Evolutionary conservation across 805 yeast genomes (phyloP).

Genomic region (Kluyveromyces siamensis): DNA sequence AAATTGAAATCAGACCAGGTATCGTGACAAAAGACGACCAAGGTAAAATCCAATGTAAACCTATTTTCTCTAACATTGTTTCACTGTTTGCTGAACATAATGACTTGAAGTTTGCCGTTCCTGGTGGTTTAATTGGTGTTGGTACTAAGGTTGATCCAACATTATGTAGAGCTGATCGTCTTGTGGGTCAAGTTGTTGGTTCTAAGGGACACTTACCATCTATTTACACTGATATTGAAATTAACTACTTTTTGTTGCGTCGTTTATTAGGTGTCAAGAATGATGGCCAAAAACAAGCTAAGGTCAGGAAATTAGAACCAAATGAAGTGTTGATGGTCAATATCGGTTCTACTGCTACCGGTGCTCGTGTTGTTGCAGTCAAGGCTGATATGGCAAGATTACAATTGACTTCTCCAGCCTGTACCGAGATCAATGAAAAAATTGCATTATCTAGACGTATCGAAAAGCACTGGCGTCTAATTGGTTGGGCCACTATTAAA

Average conservation of each 20-base stretch:
- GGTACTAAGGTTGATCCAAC: constrained; percentile 99
- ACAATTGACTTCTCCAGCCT: constrained; percentile 93
- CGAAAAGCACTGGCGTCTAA: constrained; percentile 99
- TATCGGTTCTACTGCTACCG: constrained; percentile 98
- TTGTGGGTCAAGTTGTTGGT: constrained; percentile 98
- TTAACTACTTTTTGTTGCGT: constrained; percentile 92
- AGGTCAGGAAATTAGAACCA: constrained; percentile 86
- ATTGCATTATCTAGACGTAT: constrained; percentile 98
- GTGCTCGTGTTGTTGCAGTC: constrained; percentile 97
- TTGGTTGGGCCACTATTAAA: constrained; percentile 99
- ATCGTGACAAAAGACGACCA: constrained; percentile 91
- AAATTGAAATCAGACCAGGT: constrained; percentile 98
- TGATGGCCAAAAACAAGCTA: constrained; percentile 93
- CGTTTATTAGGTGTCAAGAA: constrained; percentile 97
- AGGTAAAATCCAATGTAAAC: constrained; percentile 85
- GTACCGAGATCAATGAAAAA: constrained; percentile 97
- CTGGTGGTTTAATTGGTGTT: constrained; percentile 99
- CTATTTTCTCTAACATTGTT: constrained; percentile 88
- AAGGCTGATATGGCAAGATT: constrained; percentile 99
- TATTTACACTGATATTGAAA: constrained; percentile 93
- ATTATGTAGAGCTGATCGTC: constrained; percentile 96
- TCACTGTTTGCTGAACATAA: constrained; percentile 96
- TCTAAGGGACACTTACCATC: constrained; percentile 94
- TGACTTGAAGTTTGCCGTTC: constrained; percentile 96
- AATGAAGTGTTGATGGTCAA: constrained; percentile 98